A percentile compares a stretch with the other conserved stretches of the same genome.
Conservation (phyloP, 345 rosid species). For the Aegle marmelos region DNA sequence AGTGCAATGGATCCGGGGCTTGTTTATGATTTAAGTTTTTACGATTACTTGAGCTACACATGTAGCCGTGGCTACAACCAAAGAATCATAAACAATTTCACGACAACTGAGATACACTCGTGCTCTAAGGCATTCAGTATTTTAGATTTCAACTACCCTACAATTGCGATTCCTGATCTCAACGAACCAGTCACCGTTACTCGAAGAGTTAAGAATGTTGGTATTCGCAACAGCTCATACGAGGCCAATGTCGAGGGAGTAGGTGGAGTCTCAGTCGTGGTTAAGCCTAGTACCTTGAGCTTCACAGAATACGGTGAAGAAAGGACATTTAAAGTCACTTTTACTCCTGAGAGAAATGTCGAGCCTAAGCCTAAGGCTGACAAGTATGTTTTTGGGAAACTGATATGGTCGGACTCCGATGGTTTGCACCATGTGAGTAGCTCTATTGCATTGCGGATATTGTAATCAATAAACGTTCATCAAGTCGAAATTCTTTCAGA, state of each 20-base stretch:
- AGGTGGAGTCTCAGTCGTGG: slow-evolving; percentile 22
- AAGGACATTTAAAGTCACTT: slow-evolving; percentile 34
- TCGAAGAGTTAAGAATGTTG: slow-evolving; percentile 49
- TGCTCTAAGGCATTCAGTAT: slow-evolving; percentile 29
- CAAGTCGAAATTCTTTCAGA: too few relatives aligned
- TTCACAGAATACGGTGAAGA: slow-evolving; percentile 36
- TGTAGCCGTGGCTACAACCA: slow-evolving; percentile 37
- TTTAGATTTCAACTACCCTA: slow-evolving; percentile 51
- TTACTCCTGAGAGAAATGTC: slow-evolving; percentile 1
- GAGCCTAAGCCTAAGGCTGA: not conserved
- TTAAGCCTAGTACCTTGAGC: slow-evolving; percentile 31
- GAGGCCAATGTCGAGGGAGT: slow-evolving; percentile 25
- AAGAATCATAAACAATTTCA: not conserved
- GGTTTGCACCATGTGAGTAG: slow-evolving; percentile 48
- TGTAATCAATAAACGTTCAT: too few relatives aligned
- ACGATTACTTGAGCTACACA: slow-evolving; percentile 43
- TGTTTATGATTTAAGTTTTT: slow-evolving; percentile 30
- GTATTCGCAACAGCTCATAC: slow-evolving; percentile 33
- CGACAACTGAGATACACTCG: not conserved
- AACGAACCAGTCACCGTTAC: slow-evolving; percentile 13
- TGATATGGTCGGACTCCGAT: slow-evolving; percentile 40
- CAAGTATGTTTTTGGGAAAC: slow-evolving; percentile 32
- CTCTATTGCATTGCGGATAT: not conserved
- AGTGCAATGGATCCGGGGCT: slow-evolving; percentile 54
- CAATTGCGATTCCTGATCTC: slow-evolving; percentile 36